Percentiles rank a stretch among this genome's conserved stretches.
Conservation (phyloP, 495 filamentous ascomycete species). For the Podospora pseudopauciseta region DNA sequence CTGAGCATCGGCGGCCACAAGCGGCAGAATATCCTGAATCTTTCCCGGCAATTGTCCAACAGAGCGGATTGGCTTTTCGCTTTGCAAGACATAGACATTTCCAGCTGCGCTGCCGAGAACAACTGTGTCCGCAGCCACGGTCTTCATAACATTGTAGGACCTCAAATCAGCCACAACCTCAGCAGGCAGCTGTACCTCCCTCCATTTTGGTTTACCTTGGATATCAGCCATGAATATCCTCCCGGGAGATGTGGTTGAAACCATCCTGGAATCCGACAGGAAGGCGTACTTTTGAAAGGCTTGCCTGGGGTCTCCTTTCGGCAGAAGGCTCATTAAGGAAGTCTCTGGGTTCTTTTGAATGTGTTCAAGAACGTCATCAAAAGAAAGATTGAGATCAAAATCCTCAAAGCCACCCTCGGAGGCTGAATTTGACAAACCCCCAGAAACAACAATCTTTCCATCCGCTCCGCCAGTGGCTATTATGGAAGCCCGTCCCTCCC, state of each 20-base stretch:
- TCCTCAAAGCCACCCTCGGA: conserved; percentile 3
- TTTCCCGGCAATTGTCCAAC: conserved; percentile 45
- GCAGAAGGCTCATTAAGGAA: too few species aligned
- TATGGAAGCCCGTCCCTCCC: conserved; percentile 28
- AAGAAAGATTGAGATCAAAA: conserved; percentile 20
- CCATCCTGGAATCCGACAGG: conserved; percentile 51
- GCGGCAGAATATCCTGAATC: conserved; percentile 47
- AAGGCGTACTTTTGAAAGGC: conserved; percentile 63
- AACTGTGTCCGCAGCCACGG: conserved; percentile 33
- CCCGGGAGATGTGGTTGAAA: conserved; percentile 59
- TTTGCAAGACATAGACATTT: conserved; percentile 46
- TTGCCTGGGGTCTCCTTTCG: conserved; percentile 36
- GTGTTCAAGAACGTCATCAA: conserved; percentile 22
- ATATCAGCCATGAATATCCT: conserved; percentile 53
- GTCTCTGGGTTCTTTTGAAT: not conserved
- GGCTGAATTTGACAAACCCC: conserved; percentile 6
- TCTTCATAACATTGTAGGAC: conserved; percentile 45
- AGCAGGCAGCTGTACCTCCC: conserved; percentile 38
- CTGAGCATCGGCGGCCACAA: conserved; percentile 10
- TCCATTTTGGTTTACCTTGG: conserved; percentile 33
- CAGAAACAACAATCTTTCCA: conserved; percentile 53
- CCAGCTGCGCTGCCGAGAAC: conserved; percentile 55
- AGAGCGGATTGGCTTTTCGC: conserved; percentile 26
- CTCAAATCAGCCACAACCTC: conserved; percentile 31
- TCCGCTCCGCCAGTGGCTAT: conserved; percentile 88